Evolutionary conservation across 208 protist genomes (phyloP).

Genomic region (Trypanosoma theileri): DNA sequence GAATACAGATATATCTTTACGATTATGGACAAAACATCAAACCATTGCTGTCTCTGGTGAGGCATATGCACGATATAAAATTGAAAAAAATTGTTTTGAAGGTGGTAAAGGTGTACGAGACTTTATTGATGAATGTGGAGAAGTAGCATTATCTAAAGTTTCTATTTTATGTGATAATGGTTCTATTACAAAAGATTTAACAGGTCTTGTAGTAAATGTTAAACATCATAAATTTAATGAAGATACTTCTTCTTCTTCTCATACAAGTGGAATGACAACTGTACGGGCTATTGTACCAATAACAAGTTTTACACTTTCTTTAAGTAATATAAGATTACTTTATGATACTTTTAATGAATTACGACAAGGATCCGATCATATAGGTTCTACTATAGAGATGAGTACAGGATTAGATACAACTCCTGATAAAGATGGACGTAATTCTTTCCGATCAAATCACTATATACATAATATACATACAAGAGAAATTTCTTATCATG

Average conservation of each 20-base stretch:
- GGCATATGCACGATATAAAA: constrained; percentile 24
- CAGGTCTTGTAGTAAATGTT: constrained; percentile 28
- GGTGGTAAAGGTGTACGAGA: constrained; percentile 21
- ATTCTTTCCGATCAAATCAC: not conserved
- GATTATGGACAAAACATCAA: constrained; percentile 29
- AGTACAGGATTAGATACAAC: not conserved
- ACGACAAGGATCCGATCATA: constrained; percentile 21
- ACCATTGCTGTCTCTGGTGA: constrained; percentile 26
- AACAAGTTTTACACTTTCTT: constrained; percentile 32
- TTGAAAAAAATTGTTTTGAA: constrained; percentile 30
- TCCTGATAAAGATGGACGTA: not conserved
- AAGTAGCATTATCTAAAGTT: constrained; percentile 33
- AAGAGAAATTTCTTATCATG: not conserved
- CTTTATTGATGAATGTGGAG: constrained; percentile 38
- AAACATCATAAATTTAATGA: constrained; percentile 31
- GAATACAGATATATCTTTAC: constrained; percentile 19
- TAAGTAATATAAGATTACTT: constrained; percentile 33
- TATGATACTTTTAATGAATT: constrained; percentile 31
- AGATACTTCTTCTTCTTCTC: constrained; percentile 16
- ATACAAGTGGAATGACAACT: constrained; percentile 23
- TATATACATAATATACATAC: not conserved
- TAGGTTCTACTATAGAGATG: constrained; percentile 21
- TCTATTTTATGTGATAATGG: constrained; percentile 37
- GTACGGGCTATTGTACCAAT: constrained; percentile 27
- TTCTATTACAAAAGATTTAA: constrained; percentile 27